Percentiles rank a stretch among this genome's conserved stretches.
Evolutionary conservation across 805 yeast genomes (phyloP).

Genomic region (Ogataea nakhonphanomensis): DNA sequence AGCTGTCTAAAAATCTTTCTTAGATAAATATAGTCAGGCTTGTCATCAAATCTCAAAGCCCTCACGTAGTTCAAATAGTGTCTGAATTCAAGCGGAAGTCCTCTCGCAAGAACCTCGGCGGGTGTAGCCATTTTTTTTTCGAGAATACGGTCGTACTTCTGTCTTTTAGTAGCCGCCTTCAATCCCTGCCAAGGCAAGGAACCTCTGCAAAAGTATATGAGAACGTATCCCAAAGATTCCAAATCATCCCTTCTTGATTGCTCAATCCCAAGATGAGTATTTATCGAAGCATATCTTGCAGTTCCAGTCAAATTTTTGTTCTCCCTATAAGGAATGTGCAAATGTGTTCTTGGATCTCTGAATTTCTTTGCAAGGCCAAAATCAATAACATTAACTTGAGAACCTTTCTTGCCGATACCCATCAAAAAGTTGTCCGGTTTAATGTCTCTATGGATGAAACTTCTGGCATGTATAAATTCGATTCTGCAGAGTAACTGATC

Average conservation of each 20-base stretch:
- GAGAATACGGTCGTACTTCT: slow-evolving; percentile 93
- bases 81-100: slow-evolving; percentile 87
- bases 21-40: slow-evolving; percentile 88
- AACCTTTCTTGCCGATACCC: slow-evolving; percentile 93
- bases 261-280: slow-evolving; percentile 95
- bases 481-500: slow-evolving; percentile 93
- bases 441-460: slow-evolving; percentile 82
- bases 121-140: slow-evolving; percentile 92
- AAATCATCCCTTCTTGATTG: slow-evolving; percentile 96
- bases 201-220: slow-evolving; percentile 92
- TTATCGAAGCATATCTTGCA: slow-evolving; percentile 92
- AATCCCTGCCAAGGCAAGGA: slow-evolving; percentile 98
- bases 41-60: slow-evolving; percentile 89
- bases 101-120: slow-evolving; percentile 80
- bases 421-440: slow-evolving; percentile 80
- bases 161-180: slow-evolving; percentile 95
- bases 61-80: slow-evolving; percentile 86
- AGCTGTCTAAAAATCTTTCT: slow-evolving; percentile 88
- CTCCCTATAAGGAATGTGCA: slow-evolving; percentile 94
- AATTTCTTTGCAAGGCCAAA: slow-evolving; percentile 92
- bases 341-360: slow-evolving; percentile 89
- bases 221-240: slow-evolving; percentile 90
- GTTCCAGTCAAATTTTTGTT: slow-evolving; percentile 96
- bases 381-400: slow-evolving; percentile 91
- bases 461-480: slow-evolving; percentile 92